A percentile compares a stretch with the other conserved stretches of the same genome.
Conservation (phyloP, 192 early-diverging fungal species). For the Funneliformis geosporum region DNA sequence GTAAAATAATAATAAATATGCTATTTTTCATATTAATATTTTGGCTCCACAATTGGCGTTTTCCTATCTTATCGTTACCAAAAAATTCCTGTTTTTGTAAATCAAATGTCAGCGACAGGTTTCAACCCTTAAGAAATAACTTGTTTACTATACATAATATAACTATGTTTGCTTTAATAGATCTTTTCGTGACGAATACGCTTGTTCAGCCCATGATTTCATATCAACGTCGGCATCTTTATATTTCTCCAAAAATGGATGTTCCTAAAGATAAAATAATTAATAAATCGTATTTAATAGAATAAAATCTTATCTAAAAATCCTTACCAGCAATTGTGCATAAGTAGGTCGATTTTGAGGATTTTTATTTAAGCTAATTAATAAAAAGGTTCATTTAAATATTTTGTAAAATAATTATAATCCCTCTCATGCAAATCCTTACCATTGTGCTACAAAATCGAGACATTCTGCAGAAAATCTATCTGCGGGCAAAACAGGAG, state of each 20-base stretch:
- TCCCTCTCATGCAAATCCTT: neutral
- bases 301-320: neutral
- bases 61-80: neutral
- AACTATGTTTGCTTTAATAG: conserved; percentile 32
- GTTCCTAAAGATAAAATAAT: conserved; percentile 43
- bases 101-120: no score
- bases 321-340: conserved; percentile 61
- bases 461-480: conserved; percentile 68
- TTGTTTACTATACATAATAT: neutral
- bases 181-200: conserved; percentile 47
- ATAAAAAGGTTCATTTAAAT: neutral
- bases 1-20: neutral
- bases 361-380: conserved; percentile 65
- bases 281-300: neutral
- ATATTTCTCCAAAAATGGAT: conserved; percentile 74
- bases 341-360: conserved; percentile 74
- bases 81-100: neutral
- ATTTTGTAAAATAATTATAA: neutral
- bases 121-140: neutral
- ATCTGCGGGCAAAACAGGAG: conserved; percentile 70
- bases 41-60: neutral
- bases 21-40: neutral
- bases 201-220: conserved; percentile 74
- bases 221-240: conserved; percentile 73
- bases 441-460: conserved; percentile 82